Evolutionary conservation across 371 early-diverging fungal species (phyloP).

Genomic region (Coelomomyces lativittatus): DNA sequence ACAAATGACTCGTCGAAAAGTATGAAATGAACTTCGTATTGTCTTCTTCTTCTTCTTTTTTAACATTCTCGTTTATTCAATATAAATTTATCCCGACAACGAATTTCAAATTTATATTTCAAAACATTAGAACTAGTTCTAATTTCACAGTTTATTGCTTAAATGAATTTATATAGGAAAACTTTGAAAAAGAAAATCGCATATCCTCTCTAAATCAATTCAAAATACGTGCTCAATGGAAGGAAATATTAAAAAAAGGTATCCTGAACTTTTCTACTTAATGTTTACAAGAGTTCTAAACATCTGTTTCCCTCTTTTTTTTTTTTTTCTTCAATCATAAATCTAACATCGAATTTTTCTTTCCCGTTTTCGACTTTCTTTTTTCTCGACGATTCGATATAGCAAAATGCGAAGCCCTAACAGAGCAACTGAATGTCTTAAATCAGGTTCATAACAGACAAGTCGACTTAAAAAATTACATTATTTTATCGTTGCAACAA

Average conservation of each 20-base stretch:
- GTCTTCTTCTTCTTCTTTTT: too few species aligned
- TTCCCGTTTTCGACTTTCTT: background rate
- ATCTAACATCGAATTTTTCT: too few species aligned
- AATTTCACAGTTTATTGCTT: too few species aligned
- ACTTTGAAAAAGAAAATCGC: background rate
- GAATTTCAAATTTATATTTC: too few species aligned
- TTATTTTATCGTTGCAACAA: conserved; percentile 7
- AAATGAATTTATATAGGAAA: background rate
- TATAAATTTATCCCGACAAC: too few species aligned
- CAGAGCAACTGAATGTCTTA: background rate
- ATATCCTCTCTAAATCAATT: background rate
- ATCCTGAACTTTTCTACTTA: background rate
- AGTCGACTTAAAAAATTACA: conserved; percentile 17
- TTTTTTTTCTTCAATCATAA: too few species aligned
- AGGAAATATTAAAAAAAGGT: background rate
- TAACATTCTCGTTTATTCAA: too few species aligned
- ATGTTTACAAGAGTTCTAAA: background rate
- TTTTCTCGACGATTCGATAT: background rate
- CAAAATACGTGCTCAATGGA: conserved; percentile 1
- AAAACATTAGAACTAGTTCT: too few species aligned
- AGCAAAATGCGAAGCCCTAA: background rate
- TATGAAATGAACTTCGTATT: too few species aligned
- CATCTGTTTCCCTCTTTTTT: background rate
- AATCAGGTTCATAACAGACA: conserved; percentile 10
- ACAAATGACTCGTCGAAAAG: background rate